phyloP scores from a whole-genome alignment of 441 rosid genomes.

The Pelargonium exstipulatum region DNA sequence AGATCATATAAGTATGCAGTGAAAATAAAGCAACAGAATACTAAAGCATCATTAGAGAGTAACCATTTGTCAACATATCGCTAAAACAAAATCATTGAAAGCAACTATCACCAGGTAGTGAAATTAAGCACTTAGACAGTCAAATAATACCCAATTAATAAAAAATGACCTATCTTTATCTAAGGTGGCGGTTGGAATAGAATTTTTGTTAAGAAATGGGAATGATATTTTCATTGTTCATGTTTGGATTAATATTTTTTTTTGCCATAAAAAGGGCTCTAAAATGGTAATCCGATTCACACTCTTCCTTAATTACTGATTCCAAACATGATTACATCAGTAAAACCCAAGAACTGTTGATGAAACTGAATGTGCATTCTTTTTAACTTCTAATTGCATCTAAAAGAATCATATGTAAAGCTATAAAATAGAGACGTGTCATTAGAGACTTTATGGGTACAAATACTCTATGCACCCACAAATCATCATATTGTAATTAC shows the following conservation, averaged over 20 bases:
- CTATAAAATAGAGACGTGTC: neutral
- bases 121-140: neutral
- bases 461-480: neutral
- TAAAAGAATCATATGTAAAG: no score
- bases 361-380: neutral
- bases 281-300: no score
- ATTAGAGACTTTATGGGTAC: neutral
- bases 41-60: neutral
- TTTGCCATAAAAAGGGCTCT: no score
- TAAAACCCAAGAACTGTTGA: neutral
- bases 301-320: neutral
- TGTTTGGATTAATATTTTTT: no score
- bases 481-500: constrained; percentile 6
- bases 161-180: neutral
- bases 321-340: neutral
- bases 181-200: no score
- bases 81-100: neutral
- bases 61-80: neutral
- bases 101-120: neutral
- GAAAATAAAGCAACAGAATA: neutral
- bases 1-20: neutral
- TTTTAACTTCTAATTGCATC: no score
- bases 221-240: no score
- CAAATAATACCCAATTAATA: neutral
- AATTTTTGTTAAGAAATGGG: no score